Evolutionary conservation across 2,329 filamentous ascomycete species (phyloP), one percentile per base, ranked within the genome.

Genomic region (Nemania sp.): DNA sequence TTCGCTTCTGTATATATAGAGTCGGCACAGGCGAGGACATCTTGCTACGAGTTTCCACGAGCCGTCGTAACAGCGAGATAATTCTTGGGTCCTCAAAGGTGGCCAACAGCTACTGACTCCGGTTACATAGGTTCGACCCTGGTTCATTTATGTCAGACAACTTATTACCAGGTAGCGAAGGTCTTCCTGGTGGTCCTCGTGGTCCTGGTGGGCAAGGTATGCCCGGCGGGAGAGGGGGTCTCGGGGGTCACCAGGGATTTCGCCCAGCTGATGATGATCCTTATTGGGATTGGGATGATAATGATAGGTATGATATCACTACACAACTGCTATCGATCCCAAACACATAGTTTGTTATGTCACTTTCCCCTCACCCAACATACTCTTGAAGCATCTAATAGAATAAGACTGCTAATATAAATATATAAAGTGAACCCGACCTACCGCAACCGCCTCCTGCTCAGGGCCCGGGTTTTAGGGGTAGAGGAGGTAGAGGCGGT

Each of bases 241-340:
- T 57, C 20, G 52, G 41, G 22, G 60, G 60, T 5, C 52, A 26
- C 0, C 7, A n/a, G 1, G 60, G 60, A 8, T n/a, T n/a, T n/a
- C n/a, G n/a, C n/a, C n/a, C n/a, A n/a, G n/a, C n/a, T n/a, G n/a
- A n/a, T n/a, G n/a, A n/a, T n/a, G n/a, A n/a, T n/a, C n/a, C n/a
- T n/a, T n/a, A n/a, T n/a, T n/a, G n/a, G n/a, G 2, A 20, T 11
- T 45, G 29, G 26, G 18, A 38, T 6, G 4, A 20, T 8, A 20
- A 26, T n/a, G 58, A 41, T 8, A 52, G 47, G 58, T 61, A 61
- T n/a, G 58, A n/a, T 32, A 26, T 32, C 8, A 10, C 32, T 20
- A 13, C 43, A 51, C 6, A 47, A 24, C 6, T 3, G 43, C 43
- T 3, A 47, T 10, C 35, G 35, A 11, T 47, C 10, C 15, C 5